phyloP scores from a whole-genome alignment of 176 grass and related monocot genomes.

The Sorghum bicolor region Sorghum_bicolor_NCBIv3 NC_012876.2:56613501-56614000 shows the following conservation, averaged over 20 bases:
- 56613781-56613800: slow-evolving; percentile 13
- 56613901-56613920: not conserved
- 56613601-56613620: not conserved
- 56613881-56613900: not conserved
- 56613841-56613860: slow-evolving; percentile 24
- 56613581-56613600: slow-evolving; percentile 41
- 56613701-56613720: slow-evolving; percentile 23
- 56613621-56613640: slow-evolving; percentile 5
- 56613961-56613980: no score
- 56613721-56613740: slow-evolving; percentile 28
- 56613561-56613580: slow-evolving; percentile 9
- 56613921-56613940: not conserved
- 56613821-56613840: slow-evolving; percentile 38
- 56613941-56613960: not conserved
- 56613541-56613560: slow-evolving; percentile 27
- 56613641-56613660: not conserved
- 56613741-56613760: not conserved
- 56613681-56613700: not conserved
- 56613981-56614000: not conserved
- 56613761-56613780: not conserved
- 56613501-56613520: slow-evolving; percentile 7
- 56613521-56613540: slow-evolving; percentile 16
- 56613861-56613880: not conserved
- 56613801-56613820: slow-evolving; percentile 24
- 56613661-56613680: not conserved